Percentiles rank a stretch among this genome's conserved stretches.
Evolutionary conservation across 2,329 filamentous ascomycete genomes (phyloP).

Genomic region (Microascus cirrosus): DNA sequence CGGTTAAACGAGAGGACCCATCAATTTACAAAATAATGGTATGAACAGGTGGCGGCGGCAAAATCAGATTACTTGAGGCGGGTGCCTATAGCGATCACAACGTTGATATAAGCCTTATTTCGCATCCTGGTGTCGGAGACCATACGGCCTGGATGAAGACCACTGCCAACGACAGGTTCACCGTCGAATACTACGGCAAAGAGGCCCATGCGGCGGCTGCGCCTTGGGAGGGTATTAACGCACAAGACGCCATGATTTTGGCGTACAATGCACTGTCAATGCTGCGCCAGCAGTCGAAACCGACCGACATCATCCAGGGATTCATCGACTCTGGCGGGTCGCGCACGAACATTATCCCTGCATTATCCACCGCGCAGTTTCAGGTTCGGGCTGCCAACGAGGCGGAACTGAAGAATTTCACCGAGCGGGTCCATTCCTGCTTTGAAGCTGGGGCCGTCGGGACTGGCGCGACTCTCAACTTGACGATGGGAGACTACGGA

Average conservation of each 20-base stretch:
- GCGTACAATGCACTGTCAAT: slow-evolving; percentile 23
- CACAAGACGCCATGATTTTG: slow-evolving; percentile 23
- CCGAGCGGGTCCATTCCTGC: no score
- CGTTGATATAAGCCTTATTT: slow-evolving; percentile 17
- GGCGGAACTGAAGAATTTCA: no score
- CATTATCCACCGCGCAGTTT: no score
- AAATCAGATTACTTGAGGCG: slow-evolving; percentile 13
- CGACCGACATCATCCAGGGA: slow-evolving; percentile 23
- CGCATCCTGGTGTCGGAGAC: slow-evolving; percentile 9
- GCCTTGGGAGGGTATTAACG: slow-evolving; percentile 26
- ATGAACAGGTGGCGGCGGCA: slow-evolving; percentile 29
- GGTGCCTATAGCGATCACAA: slow-evolving; percentile 17
- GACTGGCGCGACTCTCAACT: no score
- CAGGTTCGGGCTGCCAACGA: no score
- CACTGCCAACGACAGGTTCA: slow-evolving; percentile 18
- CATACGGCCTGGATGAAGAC: slow-evolving; percentile 8
- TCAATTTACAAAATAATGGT: no score
- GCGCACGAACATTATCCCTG: slow-evolving; percentile 26
- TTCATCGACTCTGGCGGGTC: slow-evolving; percentile 23
- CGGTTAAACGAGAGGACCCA: no score
- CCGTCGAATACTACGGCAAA: slow-evolving; percentile 19
- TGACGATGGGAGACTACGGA: no score
- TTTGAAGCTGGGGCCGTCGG: no score
- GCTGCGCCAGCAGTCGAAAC: slow-evolving; percentile 24
- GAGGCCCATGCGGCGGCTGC: slow-evolving; percentile 22